Percentiles rank a stretch among this genome's conserved stretches.
phyloP scores from a whole-genome alignment of 2,329 filamentous ascomycete species.

The Pyrenophora tritici-repentis region DNA sequence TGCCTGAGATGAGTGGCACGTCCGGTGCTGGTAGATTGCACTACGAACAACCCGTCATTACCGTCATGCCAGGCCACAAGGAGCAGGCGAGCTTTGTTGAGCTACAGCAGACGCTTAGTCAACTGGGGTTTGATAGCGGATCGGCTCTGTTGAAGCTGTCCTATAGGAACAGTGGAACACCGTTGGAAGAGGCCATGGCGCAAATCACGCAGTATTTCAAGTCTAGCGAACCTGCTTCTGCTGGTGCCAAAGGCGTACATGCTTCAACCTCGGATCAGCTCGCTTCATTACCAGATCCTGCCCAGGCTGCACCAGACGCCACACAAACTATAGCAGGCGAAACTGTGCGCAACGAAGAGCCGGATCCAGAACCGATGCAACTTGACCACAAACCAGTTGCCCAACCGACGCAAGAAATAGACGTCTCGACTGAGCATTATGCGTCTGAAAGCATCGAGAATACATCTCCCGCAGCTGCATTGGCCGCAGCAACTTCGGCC shows the following conservation, averaged over 20 bases:
- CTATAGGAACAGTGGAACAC: constrained; percentile 76
- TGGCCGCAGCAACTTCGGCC: constrained; percentile 29
- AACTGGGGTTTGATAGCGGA: constrained; percentile 85
- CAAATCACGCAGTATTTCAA: constrained; percentile 80
- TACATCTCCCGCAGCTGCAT: constrained; percentile 22
- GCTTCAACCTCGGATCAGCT: constrained; percentile 33
- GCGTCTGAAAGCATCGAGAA: constrained; percentile 23
- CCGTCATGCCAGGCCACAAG: constrained; percentile 72
- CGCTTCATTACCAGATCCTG: constrained; percentile 28
- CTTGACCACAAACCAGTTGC: constrained; percentile 28
- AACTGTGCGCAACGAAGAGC: constrained; percentile 27
- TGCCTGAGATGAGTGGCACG: constrained; percentile 64
- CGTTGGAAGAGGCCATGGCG: constrained; percentile 82
- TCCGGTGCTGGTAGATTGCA: constrained; percentile 73
- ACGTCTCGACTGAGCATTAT: constrained; percentile 21
- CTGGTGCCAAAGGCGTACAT: constrained; percentile 37
- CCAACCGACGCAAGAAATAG: constrained; percentile 17
- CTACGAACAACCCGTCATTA: constrained; percentile 85
- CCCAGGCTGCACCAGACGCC: constrained; percentile 32
- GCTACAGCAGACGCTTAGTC: constrained; percentile 84
- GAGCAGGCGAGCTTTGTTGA: constrained; percentile 78
- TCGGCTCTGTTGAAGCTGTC: constrained; percentile 77
- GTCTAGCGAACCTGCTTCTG: constrained; percentile 37
- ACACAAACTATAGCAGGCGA: constrained; percentile 32
- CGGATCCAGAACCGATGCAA: constrained; percentile 39